A percentile compares a stretch with the other conserved stretches of the same genome.
These are phyloP conservation scores for Pyrus bretschneideri DNA, from an alignment of 306 rosid species.

Conservation along the genomic window DNA sequence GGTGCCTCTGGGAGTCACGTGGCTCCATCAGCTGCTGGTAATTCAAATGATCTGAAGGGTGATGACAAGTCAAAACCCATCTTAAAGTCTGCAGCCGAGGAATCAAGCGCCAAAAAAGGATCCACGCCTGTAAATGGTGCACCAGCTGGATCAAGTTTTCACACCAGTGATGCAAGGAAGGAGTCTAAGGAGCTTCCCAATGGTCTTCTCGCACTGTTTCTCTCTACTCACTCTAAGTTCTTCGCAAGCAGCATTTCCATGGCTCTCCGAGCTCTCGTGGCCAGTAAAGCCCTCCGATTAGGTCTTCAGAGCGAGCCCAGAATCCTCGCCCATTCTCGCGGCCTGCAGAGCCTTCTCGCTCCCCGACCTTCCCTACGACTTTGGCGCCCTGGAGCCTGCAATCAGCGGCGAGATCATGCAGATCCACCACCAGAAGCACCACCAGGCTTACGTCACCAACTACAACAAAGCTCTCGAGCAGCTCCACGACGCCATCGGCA, in stretches of 20 bases:
- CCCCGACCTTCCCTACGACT: conserved; percentile 84
- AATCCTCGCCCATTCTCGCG: conserved; percentile 33
- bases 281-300: conserved; percentile 11
- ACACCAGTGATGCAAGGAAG: too few species aligned
- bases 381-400: conserved; percentile 80
- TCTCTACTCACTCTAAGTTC: background rate
- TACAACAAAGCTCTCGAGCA: conserved; percentile 91
- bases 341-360: conserved; percentile 60
- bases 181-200: too few species aligned
- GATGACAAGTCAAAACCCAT: too few species aligned
- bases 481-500: conserved; percentile 52
- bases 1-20: too few species aligned
- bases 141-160: too few species aligned
- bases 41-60: too few species aligned
- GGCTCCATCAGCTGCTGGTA: too few species aligned
- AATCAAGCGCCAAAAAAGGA: too few species aligned
- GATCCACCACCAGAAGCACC: conserved; percentile 88
- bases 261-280: conserved; percentile 33
- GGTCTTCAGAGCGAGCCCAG: conserved; percentile 10
- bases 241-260: conserved; percentile 7
- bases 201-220: too few species aligned
- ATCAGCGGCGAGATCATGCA: conserved; percentile 89
- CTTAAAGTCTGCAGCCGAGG: too few species aligned
- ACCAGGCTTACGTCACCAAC: conserved; percentile 84
- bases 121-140: too few species aligned